Base-by-base conservation (phyloP, 1,284 basidiomycete genomes). In the Ceratobasidium sp. region DNA sequence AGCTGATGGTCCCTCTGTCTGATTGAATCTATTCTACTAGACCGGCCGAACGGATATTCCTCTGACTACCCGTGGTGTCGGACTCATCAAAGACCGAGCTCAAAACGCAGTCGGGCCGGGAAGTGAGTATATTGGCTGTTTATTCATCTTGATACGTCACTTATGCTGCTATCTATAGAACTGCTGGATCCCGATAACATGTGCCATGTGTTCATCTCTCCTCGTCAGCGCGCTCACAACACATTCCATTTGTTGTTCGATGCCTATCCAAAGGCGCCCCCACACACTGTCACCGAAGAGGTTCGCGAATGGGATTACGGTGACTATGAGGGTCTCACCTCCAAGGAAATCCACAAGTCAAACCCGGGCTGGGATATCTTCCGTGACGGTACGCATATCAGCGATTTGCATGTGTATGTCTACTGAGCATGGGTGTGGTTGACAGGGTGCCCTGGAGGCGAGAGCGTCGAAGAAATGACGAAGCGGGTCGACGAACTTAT, bases 241-340 rank as follows among this genome's bases (percentile, higher is more conserved):
- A 98, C 96, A 0, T 96, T 94, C 78, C 86, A 94, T 74, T 84
- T 97, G 55, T 82, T 94, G 32, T 94, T 94, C 73, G 85, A 84
- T 21, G 85, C 88, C 74, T 79, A 87, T 46, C 79, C 81, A 2
- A 77, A 85, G 57, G 71, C 80, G 23, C 90, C 91, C 3, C 76
- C 83, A 58, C 87, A 89, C 76, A 78, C 84, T 30, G 79, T 88
- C 53, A 89, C 89, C 0, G 91, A 93, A 76, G 84, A 88, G 30
- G 87, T 87, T 52, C 83, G 87, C 59, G 92, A 96, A 80, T 96
- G 94, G 93, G 91, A 96, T 77, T 96, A 96, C 79, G 94, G 95
- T 30, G 87, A 92, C 10, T 97, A 94, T 78, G 95, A 97, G 79
- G 95, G 95, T 12, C 85, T 94, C 52, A 79, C 87, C 50, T 85